Conservation (phyloP, 305 asterid genomes). For the Fraxinus velutina region DNA sequence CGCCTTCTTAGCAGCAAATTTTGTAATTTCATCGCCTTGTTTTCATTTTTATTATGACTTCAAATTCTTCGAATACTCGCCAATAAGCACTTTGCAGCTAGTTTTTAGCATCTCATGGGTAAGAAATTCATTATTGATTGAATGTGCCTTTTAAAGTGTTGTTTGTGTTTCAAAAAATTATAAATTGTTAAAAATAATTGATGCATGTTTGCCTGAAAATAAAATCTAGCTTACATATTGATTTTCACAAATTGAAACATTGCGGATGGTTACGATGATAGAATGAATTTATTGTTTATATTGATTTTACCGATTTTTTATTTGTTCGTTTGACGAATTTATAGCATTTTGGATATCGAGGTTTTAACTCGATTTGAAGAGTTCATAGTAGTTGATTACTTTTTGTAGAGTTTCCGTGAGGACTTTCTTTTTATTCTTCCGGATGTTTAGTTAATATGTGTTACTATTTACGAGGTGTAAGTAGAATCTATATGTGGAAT, state of each 20-base stretch:
- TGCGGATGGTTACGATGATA: neutral
- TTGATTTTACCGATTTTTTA: neutral
- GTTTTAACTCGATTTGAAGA: neutral
- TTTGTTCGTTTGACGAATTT: neutral
- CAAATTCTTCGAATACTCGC: constrained; percentile 8
- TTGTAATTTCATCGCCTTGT: neutral
- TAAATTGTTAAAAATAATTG: neutral
- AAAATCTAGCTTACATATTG: neutral
- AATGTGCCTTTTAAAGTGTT: constrained; percentile 3
- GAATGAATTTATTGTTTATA: neutral
- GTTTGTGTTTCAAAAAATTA: neutral
- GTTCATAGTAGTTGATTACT: neutral
- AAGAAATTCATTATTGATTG: neutral
- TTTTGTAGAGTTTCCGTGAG: neutral
- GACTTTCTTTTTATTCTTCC: neutral
- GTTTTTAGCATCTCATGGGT: neutral
- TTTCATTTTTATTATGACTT: neutral
- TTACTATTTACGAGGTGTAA: neutral
- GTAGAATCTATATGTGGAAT: neutral
- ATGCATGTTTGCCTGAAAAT: neutral
- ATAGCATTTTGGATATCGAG: neutral
- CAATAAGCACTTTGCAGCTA: constrained; percentile 9
- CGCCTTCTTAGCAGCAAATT: neutral
- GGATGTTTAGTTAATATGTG: neutral
- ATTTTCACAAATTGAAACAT: neutral